These are phyloP conservation scores for Luvunga scandens DNA, from an alignment of 345 rosid species.

Conservation along the genomic window DNA sequence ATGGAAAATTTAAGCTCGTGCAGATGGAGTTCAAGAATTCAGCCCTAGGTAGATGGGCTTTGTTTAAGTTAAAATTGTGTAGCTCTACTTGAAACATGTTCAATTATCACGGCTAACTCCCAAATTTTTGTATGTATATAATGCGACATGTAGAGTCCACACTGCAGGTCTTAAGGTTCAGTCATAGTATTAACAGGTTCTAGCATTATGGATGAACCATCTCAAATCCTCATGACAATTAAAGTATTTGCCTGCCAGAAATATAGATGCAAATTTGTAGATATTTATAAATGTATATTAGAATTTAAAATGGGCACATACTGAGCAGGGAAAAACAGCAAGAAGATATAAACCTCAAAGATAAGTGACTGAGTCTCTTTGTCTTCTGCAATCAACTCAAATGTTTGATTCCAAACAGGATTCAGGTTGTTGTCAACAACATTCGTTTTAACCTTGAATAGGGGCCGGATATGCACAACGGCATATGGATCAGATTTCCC, in stretches of 20 bases:
- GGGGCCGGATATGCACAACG: slow-evolving; percentile 67
- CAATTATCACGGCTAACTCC: neutral
- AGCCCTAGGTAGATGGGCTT: neutral
- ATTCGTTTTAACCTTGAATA: slow-evolving; percentile 82
- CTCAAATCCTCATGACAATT: neutral
- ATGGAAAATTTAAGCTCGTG: neutral
- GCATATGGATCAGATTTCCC: slow-evolving; percentile 99
- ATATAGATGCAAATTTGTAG: neutral
- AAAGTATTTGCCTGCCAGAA: neutral
- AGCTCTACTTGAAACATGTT: neutral
- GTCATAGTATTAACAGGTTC: neutral
- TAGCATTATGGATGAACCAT: neutral
- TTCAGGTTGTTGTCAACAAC: slow-evolving; percentile 85
- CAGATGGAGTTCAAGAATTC: neutral
- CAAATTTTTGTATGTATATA: neutral
- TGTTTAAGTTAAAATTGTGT: neutral
- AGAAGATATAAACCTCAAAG: slow-evolving; percentile 58
- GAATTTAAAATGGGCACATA: neutral
- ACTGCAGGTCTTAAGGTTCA: neutral
- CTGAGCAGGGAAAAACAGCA: neutral
- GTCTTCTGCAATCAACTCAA: slow-evolving; percentile 91
- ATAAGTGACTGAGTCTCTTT: slow-evolving; percentile 86
- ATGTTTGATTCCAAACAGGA: slow-evolving; percentile 90
- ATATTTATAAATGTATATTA: too few species aligned
- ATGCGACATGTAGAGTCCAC: neutral